Base-by-base conservation (phyloP, 768 basidiomycete genomes). In the Roridomyces roridus region DNA sequence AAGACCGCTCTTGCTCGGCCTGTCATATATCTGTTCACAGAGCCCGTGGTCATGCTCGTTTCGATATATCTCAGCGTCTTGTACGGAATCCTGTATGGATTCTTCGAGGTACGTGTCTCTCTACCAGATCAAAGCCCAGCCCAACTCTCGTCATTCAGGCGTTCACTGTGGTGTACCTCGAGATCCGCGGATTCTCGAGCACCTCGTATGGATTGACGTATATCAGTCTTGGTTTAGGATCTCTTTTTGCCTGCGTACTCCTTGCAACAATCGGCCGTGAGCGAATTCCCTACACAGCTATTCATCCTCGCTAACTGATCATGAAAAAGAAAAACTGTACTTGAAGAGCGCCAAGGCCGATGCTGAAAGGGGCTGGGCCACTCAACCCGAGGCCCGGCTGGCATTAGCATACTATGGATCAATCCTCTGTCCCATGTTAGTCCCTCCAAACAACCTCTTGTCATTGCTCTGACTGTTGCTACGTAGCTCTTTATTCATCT, bases 31-130 rank as follows among this genome's bases (percentile, higher is more conserved):
- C 49, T 63, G 5, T 63, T 63, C 53, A 59, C 61, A 51, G 61
- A 63, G 46, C 61, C 61, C 39, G 57, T 63, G 23, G 61, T 63
- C 18, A 59, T 56, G 57, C 35, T 63, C 23, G 46, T 63, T 10
- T 63, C 61, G 1, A 11, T 63, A 7, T 63, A 63, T 25, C 46
- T 63, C 12, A 55, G 52, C 35, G n/a, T 55, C 7, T 43, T 63
- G 4, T 63, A 63, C 17, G 57, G 57, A 1, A 63, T 63, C 20
- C 29, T 63, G 35, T 63, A 63, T 21, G 57, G 57, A 3, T 63
- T 63, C 31, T 63, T 63, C 24, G 61, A 63, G 51, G 39, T 40
- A 17, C 9, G n/a, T n/a, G n/a, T n/a, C n/a, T n/a, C n/a, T n/a
- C n/a, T n/a, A 40, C n/a, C 39, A 40, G 15, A n/a, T n/a, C n/a